Conservation (phyloP, 2,329 filamentous ascomycete species). For the Venturia pyrina region DNA sequence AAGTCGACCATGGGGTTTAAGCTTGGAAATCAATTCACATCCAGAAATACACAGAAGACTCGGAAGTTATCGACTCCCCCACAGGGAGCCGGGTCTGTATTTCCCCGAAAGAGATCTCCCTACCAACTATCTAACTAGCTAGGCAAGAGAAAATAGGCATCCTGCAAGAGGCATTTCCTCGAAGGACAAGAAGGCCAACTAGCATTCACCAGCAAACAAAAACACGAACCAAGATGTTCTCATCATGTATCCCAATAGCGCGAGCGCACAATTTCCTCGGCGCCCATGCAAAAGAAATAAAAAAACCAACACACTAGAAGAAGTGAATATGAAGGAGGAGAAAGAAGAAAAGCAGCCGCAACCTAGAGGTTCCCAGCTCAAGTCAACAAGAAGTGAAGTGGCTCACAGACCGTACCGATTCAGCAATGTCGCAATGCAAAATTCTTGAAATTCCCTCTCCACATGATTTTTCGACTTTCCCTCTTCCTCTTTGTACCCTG, state of each 20-base stretch:
- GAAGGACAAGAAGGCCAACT: background rate
- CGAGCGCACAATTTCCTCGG: background rate
- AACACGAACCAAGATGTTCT: background rate
- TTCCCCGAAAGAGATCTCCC: background rate
- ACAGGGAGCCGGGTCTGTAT: background rate
- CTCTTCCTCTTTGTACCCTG: background rate
- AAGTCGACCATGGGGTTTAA: too few relatives aligned
- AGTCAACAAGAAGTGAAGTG: background rate
- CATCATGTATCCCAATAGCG: background rate
- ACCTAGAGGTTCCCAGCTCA: background rate
- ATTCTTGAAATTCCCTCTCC: background rate
- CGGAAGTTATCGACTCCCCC: background rate
- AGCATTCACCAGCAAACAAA: background rate
- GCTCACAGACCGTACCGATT: background rate
- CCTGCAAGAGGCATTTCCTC: background rate
- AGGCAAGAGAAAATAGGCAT: background rate
- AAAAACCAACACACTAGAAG: background rate
- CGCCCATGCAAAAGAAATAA: background rate
- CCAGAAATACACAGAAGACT: background rate
- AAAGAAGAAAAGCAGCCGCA: background rate
- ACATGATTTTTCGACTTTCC: background rate
- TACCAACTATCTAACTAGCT: background rate
- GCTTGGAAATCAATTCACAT: background rate
- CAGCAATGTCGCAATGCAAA: conserved; percentile 1
- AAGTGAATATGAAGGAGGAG: background rate